Percentiles rank a stretch among this genome's conserved stretches.
phyloP scores from a whole-genome alignment of 805 yeast genomes.

The Metschnikowia matae region DNA sequence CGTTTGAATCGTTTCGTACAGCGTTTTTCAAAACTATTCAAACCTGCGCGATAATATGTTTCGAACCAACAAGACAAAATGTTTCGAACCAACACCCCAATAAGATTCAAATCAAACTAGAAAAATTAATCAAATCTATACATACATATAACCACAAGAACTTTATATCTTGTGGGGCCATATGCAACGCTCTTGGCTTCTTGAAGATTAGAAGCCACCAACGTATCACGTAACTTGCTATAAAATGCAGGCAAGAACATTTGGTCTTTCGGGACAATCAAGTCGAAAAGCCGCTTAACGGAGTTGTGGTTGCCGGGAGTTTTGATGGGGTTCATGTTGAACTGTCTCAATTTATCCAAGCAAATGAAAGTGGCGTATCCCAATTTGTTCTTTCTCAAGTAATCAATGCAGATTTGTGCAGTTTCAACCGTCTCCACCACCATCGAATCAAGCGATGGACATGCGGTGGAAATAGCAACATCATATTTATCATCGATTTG shows the following conservation, averaged over 20 bases:
- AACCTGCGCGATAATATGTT: too few relatives aligned
- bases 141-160: too few relatives aligned
- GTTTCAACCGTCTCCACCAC: slow-evolving; percentile 77
- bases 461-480: slow-evolving; percentile 92
- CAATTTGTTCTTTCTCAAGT: slow-evolving; percentile 71
- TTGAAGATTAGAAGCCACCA: slow-evolving; percentile 72
- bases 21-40: too few relatives aligned
- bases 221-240: slow-evolving; percentile 78
- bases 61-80: too few relatives aligned
- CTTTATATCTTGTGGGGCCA: slow-evolving; percentile 75
- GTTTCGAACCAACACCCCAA: too few relatives aligned
- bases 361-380: slow-evolving; percentile 90
- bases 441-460: slow-evolving; percentile 84
- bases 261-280: slow-evolving; percentile 62
- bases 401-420: slow-evolving; percentile 65
- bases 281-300: slow-evolving; percentile 80
- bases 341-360: slow-evolving; percentile 64
- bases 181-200: slow-evolving; percentile 89
- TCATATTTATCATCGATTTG: slow-evolving; percentile 84
- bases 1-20: too few relatives aligned
- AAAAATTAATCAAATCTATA: too few relatives aligned
- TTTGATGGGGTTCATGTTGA: slow-evolving; percentile 51
- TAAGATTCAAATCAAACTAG: too few relatives aligned
- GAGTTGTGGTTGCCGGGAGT: slow-evolving; percentile 64
- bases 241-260: slow-evolving; percentile 85